These are phyloP conservation scores for Cicer chorassanicum DNA, from an alignment of 306 rosid species.

Conservation along the genomic window DNA sequence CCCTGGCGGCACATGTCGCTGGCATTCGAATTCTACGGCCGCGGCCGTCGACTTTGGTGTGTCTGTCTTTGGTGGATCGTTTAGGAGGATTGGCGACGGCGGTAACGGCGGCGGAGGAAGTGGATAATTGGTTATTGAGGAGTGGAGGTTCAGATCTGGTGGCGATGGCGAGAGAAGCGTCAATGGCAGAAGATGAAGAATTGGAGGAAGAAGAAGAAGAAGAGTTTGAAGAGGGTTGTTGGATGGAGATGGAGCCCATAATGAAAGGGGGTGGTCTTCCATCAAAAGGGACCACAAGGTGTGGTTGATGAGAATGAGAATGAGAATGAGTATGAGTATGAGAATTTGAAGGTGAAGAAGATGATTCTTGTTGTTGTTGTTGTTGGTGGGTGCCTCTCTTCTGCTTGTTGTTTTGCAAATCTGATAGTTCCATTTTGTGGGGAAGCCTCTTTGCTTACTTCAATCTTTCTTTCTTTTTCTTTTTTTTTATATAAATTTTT, in stretches of 20 bases:
- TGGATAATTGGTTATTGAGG: conserved; percentile 31
- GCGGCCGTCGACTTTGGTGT: conserved; percentile 89
- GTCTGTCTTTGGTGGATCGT: conserved; percentile 87
- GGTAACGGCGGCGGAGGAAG: not conserved
- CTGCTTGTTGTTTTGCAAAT: conserved; percentile 69
- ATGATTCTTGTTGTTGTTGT: conserved; percentile 27
- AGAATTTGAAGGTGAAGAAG: not conserved
- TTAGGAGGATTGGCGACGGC: conserved; percentile 48
- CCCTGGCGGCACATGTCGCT: conserved; percentile 90
- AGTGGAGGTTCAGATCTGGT: conserved; percentile 73
- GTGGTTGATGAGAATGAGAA: conserved; percentile 40
- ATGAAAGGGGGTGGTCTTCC: conserved; percentile 53
- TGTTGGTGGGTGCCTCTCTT: conserved; percentile 46
- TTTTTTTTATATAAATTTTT: not conserved
- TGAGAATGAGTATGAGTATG: conserved; percentile 33
- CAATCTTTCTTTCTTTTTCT: no score
- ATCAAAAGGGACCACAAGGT: conserved; percentile 71
- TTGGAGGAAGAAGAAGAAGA: conserved; percentile 32
- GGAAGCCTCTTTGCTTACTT: not conserved
- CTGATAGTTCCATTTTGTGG: conserved; percentile 80
- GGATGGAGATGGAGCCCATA: conserved; percentile 67
- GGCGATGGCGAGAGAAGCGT: conserved; percentile 85
- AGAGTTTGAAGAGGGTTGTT: conserved; percentile 13
- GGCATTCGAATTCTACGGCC: conserved; percentile 97
- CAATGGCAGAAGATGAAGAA: conserved; percentile 53